Evolutionary conservation across 2,329 filamentous ascomycete genomes (phyloP).

Genomic region (Aspergillus hiratsukae): DNA sequence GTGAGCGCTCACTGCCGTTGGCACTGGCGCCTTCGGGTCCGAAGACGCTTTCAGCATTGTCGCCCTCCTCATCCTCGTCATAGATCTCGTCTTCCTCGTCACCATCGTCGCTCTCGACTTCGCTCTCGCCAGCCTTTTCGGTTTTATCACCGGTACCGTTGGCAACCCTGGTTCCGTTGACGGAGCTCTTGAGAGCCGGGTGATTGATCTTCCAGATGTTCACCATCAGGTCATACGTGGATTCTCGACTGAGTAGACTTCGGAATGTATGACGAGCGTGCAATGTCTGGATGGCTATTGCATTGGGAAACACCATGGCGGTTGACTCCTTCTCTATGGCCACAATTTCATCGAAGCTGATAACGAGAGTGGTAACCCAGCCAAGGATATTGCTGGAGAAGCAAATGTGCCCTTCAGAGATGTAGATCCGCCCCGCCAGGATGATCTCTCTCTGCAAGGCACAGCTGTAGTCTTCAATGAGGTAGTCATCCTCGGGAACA

Average conservation of each 20-base stretch:
- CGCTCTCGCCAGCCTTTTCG: slow-evolving; percentile 68
- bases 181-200: slow-evolving; percentile 80
- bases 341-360: slow-evolving; percentile 97
- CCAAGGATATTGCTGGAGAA: slow-evolving; percentile 99
- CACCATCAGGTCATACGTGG: slow-evolving; percentile 93
- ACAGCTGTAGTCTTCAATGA: slow-evolving; percentile 98
- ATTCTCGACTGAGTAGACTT: slow-evolving; percentile 88
- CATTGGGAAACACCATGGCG: slow-evolving; percentile 92
- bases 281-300: slow-evolving; percentile 90
- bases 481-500: slow-evolving; percentile 94
- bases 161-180: slow-evolving; percentile 81
- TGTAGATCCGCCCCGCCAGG: slow-evolving; percentile 86
- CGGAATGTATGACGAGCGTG: slow-evolving; percentile 96
- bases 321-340: slow-evolving; percentile 96
- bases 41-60: slow-evolving; percentile 57
- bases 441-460: slow-evolving; percentile 93
- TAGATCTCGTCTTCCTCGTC: slow-evolving; percentile 65
- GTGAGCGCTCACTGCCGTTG: slow-evolving; percentile 49
- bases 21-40: slow-evolving; percentile 53
- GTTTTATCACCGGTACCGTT: slow-evolving; percentile 84
- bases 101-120: slow-evolving; percentile 71
- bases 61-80: slow-evolving; percentile 48
- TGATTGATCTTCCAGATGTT: slow-evolving; percentile 98
- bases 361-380: slow-evolving; percentile 95
- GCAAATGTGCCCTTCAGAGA: slow-evolving; percentile 95